These are phyloP conservation scores for Setomelanomma holmii DNA, from an alignment of 2,329 filamentous ascomycete genomes.

Conservation along the genomic window DNA sequence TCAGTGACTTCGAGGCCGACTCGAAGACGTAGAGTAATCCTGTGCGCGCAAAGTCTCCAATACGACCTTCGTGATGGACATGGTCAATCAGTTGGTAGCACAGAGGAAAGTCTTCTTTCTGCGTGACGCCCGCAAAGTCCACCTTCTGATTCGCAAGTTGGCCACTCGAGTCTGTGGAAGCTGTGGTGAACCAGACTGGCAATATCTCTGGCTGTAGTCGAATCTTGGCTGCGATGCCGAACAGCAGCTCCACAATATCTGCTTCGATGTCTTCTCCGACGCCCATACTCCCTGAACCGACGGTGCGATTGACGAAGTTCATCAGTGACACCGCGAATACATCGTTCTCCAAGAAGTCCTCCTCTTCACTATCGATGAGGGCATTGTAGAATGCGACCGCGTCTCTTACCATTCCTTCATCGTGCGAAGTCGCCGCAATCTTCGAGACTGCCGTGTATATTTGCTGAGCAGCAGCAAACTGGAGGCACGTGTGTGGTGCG, in stretches of 20 bases:
- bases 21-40: slow-evolving; percentile 96
- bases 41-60: slow-evolving; percentile 94
- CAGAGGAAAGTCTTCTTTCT: slow-evolving; percentile 89
- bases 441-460: slow-evolving; percentile 90
- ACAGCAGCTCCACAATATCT: slow-evolving; percentile 88
- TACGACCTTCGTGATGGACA: slow-evolving; percentile 92
- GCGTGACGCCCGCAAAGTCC: slow-evolving; percentile 82
- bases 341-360: slow-evolving; percentile 87
- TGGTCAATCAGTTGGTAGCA: slow-evolving; percentile 97
- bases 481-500: slow-evolving; percentile 88
- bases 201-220: slow-evolving; percentile 85
- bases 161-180: slow-evolving; percentile 49
- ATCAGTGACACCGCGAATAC: slow-evolving; percentile 87
- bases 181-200: slow-evolving; percentile 84
- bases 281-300: slow-evolving; percentile 74
- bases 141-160: slow-evolving; percentile 61
- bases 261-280: slow-evolving; percentile 82
- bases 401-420: slow-evolving; percentile 84
- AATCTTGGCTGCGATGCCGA: slow-evolving; percentile 97
- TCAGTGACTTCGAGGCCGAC: slow-evolving; percentile 80
- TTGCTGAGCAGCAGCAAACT: slow-evolving; percentile 83
- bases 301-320: slow-evolving; percentile 81
- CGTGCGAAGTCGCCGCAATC: slow-evolving; percentile 83
- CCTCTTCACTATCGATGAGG: slow-evolving; percentile 94
- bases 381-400: slow-evolving; percentile 88